Evolutionary conservation across 495 filamentous ascomycete genomes (phyloP).

Genomic region (Trichoderma erinaceum): DNA sequence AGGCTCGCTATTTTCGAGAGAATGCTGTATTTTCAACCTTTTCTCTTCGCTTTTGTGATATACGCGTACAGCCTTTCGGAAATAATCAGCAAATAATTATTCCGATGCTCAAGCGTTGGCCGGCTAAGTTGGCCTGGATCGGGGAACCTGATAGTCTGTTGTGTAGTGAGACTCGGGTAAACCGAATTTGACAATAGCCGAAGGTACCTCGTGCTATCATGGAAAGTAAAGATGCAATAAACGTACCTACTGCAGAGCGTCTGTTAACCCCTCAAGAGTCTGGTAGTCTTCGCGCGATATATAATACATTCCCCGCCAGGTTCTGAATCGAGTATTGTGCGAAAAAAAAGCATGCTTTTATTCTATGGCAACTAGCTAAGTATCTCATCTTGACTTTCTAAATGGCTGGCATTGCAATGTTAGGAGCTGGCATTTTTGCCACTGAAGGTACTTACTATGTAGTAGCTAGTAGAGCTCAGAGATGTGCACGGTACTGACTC

Average conservation of each 20-base stretch:
- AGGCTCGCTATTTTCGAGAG: too few relatives aligned
- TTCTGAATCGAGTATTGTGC: background rate
- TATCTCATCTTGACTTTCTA: background rate
- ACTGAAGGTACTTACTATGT: slow-evolving; percentile 35
- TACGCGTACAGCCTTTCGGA: background rate
- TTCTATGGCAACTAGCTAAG: background rate
- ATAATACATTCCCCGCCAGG: background rate
- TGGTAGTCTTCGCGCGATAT: background rate
- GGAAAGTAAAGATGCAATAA: background rate
- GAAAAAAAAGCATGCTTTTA: background rate
- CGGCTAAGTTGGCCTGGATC: background rate
- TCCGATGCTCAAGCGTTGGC: background rate
- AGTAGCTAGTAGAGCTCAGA: background rate
- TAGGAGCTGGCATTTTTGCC: slow-evolving; percentile 55
- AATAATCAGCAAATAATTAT: background rate
- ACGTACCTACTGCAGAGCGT: background rate
- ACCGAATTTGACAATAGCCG: background rate
- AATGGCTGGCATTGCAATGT: slow-evolving; percentile 45
- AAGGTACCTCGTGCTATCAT: background rate
- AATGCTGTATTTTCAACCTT: too few relatives aligned
- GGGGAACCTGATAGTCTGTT: background rate
- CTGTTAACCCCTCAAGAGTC: too few relatives aligned
- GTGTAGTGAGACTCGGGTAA: background rate
- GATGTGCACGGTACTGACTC: background rate
- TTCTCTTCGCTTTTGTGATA: too few relatives aligned